Conservation (phyloP, 2,329 filamentous ascomycete genomes). For the Polytolypa hystricis region DNA sequence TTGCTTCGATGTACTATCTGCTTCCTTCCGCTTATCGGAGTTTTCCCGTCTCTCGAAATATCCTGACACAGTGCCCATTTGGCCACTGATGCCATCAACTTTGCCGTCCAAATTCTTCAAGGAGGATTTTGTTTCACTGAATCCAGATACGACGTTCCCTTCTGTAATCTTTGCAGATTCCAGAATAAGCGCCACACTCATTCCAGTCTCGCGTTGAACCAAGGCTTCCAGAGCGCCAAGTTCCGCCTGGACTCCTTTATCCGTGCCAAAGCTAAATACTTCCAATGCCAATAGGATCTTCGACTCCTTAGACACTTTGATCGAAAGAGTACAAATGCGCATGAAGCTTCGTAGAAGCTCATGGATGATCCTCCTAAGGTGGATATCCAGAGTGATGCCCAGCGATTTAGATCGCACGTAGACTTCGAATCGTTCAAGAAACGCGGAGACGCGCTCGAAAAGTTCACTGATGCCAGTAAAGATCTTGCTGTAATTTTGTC, state of each 20-base stretch:
- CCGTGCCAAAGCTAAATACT: conserved; percentile 19
- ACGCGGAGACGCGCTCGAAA: conserved; percentile 18
- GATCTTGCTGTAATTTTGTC: conserved; percentile 20
- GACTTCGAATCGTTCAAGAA: conserved; percentile 19
- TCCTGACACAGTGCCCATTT: conserved; percentile 8
- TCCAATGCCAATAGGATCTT: conserved; percentile 17
- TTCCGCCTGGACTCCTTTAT: conserved; percentile 19
- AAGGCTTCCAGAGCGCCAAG: conserved; percentile 14
- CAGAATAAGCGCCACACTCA: conserved; percentile 17
- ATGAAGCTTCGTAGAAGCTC: conserved; percentile 18
- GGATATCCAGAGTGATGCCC: conserved; percentile 15
- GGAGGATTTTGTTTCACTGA: conserved; percentile 8
- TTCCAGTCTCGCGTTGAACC: conserved; percentile 19
- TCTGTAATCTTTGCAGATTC: conserved; percentile 18
- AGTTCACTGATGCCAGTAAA: conserved; percentile 18
- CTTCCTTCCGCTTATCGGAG: conserved; percentile 8
- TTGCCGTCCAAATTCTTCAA: conserved; percentile 8
- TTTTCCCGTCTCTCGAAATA: conserved; percentile 5
- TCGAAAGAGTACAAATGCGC: conserved; percentile 18
- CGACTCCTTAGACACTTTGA: conserved; percentile 16
- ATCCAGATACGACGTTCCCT: conserved; percentile 11
- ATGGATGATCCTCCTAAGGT: conserved; percentile 18
- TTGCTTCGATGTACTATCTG: conserved; percentile 6
- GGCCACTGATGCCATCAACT: conserved; percentile 7
- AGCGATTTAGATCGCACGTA: conserved; percentile 15